Conservation (phyloP, 495 filamentous ascomycete species). For the Neurospora sublineolata region DNA sequence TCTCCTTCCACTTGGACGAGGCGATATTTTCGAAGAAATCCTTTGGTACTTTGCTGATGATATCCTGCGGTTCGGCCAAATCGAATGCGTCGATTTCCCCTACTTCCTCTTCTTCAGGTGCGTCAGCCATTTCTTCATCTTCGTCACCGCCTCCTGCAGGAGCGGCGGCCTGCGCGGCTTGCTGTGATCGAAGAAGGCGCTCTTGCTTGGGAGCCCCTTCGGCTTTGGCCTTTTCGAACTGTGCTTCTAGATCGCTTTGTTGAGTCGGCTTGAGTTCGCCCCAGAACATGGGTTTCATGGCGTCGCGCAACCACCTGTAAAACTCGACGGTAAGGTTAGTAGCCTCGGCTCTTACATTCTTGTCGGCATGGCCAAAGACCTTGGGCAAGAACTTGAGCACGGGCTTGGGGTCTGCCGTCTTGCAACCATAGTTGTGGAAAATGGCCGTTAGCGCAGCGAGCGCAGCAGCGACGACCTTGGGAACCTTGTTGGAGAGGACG, state of each 20-base stretch:
- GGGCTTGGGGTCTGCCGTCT: constrained; percentile 90
- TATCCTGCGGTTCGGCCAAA: constrained; percentile 81
- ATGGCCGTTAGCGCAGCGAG: constrained; percentile 70
- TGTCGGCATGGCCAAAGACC: constrained; percentile 91
- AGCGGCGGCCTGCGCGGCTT: constrained; percentile 64
- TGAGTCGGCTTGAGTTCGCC: constrained; percentile 90
- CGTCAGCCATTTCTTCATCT: constrained; percentile 42
- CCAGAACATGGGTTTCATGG: constrained; percentile 98
- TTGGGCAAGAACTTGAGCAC: constrained; percentile 86
- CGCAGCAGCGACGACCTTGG: constrained; percentile 83
- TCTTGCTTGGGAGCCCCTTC: constrained; percentile 85
- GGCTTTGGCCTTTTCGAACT: constrained; percentile 86
- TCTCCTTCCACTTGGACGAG: constrained; percentile 96
- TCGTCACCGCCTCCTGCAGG: constrained; percentile 44
- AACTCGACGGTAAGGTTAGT: constrained; percentile 87
- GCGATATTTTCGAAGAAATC: constrained; percentile 70
- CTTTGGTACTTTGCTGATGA: constrained; percentile 70
- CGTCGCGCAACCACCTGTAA: constrained; percentile 93
- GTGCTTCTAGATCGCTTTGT: constrained; percentile 83
- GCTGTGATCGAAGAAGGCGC: constrained; percentile 75
- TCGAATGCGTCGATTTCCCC: constrained; percentile 75
- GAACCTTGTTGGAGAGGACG: constrained; percentile 77
- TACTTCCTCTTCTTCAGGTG: constrained; percentile 54
- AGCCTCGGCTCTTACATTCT: constrained; percentile 92
- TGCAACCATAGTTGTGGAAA: constrained; percentile 88